Percentiles rank a stretch among this genome's conserved stretches.
Conservation (phyloP, 495 filamentous ascomycete species). For the Penicillium lividum region DNA sequence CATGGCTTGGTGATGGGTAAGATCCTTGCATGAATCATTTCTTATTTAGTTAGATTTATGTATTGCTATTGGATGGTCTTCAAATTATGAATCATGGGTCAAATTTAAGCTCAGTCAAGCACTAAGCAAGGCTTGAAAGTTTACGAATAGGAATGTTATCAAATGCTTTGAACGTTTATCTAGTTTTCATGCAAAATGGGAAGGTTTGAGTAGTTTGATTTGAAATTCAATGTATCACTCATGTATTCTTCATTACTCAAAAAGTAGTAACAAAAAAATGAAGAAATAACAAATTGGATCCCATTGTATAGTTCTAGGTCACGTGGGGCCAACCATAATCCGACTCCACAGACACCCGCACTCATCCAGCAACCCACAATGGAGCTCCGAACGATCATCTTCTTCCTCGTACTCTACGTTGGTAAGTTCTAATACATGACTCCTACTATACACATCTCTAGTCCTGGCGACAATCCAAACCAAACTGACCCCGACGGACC, state of each 20-base stretch:
- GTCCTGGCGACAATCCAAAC: background rate
- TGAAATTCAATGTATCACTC: too few relatives aligned
- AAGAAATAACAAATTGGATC: background rate
- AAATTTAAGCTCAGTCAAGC: slow-evolving; percentile 12
- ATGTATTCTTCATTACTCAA: too few relatives aligned
- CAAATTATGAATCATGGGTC: slow-evolving; percentile 5
- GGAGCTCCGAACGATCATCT: slow-evolving; percentile 27
- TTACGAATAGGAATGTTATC: slow-evolving; percentile 2
- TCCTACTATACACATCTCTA: background rate
- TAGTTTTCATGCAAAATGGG: too few relatives aligned
- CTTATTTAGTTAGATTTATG: background rate
- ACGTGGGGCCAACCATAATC: background rate
- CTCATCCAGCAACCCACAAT: slow-evolving; percentile 24
- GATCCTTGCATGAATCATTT: slow-evolving; percentile 9
- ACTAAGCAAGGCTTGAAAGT: slow-evolving; percentile 4
- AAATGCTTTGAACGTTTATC: background rate
- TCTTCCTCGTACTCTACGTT: slow-evolving; percentile 24
- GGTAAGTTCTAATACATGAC: slow-evolving; percentile 12
- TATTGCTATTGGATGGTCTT: background rate
- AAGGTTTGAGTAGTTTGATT: too few relatives aligned
- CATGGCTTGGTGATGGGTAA: slow-evolving; percentile 6
- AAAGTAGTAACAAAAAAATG: too few relatives aligned
- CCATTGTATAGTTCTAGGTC: slow-evolving; percentile 4
- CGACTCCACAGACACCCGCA: slow-evolving; percentile 3
- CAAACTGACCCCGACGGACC: background rate